Percentiles rank a stretch among this genome's conserved stretches.
Conservation (phyloP, 2,329 filamentous ascomycete genomes). For the Claviceps monticola region DNA sequence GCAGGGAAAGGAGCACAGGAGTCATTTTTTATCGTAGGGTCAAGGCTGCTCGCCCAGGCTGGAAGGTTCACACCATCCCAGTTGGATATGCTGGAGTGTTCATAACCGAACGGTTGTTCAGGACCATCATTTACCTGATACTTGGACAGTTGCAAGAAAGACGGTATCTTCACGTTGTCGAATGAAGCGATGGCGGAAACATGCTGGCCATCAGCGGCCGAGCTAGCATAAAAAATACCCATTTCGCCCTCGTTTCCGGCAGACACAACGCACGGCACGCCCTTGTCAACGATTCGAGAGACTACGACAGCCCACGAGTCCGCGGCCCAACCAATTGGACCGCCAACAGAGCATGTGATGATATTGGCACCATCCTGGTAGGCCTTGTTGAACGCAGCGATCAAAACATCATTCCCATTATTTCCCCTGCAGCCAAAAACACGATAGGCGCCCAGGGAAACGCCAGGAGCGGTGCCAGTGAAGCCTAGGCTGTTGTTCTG, state of each 20-base stretch:
- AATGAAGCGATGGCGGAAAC: slow-evolving; percentile 36
- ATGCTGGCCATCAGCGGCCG: slow-evolving; percentile 31
- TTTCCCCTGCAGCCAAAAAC: slow-evolving; percentile 42
- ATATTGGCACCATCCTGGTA: slow-evolving; percentile 46
- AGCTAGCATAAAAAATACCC: slow-evolving; percentile 36
- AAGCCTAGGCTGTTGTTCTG: slow-evolving; percentile 39
- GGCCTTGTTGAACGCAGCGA: slow-evolving; percentile 44
- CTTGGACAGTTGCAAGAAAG: slow-evolving; percentile 26
- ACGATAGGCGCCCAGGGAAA: slow-evolving; percentile 40
- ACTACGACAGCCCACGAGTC: slow-evolving; percentile 36
- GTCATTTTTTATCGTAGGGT: slow-evolving; percentile 33
- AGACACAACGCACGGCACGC: slow-evolving; percentile 38
- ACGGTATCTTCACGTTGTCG: slow-evolving; percentile 30
- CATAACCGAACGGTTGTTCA: slow-evolving; percentile 27
- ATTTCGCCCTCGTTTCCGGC: slow-evolving; percentile 34
- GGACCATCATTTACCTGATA: slow-evolving; percentile 25
- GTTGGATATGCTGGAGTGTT: slow-evolving; percentile 23
- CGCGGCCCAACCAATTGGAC: slow-evolving; percentile 35
- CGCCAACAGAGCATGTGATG: slow-evolving; percentile 42
- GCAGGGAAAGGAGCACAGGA: slow-evolving; percentile 38
- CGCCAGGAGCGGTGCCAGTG: slow-evolving; percentile 42
- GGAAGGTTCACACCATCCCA: slow-evolving; percentile 34
- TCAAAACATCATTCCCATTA: slow-evolving; percentile 40
- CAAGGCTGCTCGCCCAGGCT: slow-evolving; percentile 34
- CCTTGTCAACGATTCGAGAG: slow-evolving; percentile 38